Base-by-base conservation (phyloP, 257 asterid genomes). In the Orobanche coerulescens region DNA sequence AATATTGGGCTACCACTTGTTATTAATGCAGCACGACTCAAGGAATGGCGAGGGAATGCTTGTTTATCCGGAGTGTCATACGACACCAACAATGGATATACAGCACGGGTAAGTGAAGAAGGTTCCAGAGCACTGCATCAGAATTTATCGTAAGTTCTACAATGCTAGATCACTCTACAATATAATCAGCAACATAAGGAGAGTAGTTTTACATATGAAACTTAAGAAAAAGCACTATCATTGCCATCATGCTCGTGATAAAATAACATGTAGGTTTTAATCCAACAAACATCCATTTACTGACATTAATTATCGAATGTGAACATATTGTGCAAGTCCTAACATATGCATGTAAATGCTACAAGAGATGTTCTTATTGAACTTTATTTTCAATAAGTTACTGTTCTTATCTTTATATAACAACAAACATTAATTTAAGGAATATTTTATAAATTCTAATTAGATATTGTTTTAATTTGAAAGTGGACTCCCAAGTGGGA, bases 1-100 rank as follows among this genome's bases (percentile, higher is more conserved):
- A 93, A 93, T 81, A 93, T 89, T 1, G 98, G 95, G 69, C 98
- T 89, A 30, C 97, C 98, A 62, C 98, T 88, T 58, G 98, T 86
- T 39, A 93, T 74, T 69, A 93, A 56, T 49, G 98, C 98, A 66
- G 98, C 98, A 47, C 98, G 95, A 66, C 98, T 92, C 84, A 92
- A 68, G 64, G 97, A 92, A 84, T 92, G 98, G 58, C 97, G 97
- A 64, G 98, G 95, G 62, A 63, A 92, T 62, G 98, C 98, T 80
- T 79, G 91, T 78, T 80, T 88, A 55, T 92, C 89, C 4, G 94
- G 97, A 55, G 88, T 79, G 33, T 87, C 88, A 59, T 73, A 92
- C 3, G 98, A 92, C 15, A 83, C 49, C 79, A 92, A 72, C 75
- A 83, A 65, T 20, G 98, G 98, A 76, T 92, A 92, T 74, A 86